A percentile compares a stretch with the other conserved stretches of the same genome.
phyloP scores from a whole-genome alignment of 345 rosid genomes.

The Brassica cretica region DNA sequence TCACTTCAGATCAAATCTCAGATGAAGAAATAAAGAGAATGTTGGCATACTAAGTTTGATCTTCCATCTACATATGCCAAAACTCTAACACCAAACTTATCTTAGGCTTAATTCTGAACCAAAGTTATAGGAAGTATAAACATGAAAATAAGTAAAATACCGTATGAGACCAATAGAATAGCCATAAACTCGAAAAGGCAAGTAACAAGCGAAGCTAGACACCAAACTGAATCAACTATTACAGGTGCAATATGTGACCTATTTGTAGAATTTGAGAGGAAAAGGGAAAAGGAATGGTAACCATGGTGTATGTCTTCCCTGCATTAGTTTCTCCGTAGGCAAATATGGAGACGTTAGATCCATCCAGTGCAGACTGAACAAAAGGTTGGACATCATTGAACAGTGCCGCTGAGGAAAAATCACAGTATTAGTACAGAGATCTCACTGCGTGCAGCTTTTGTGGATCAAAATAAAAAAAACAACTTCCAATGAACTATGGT shows the following conservation, averaged over 20 bases:
- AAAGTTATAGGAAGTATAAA: no score
- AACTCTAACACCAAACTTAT: no score
- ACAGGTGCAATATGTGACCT: background rate
- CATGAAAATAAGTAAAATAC: no score
- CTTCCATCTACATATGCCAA: no score
- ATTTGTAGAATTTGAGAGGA: conserved; percentile 11
- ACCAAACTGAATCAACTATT: no score
- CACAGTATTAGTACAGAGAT: background rate
- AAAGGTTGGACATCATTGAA: conserved; percentile 85
- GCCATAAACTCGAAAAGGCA: no score
- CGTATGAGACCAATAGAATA: no score
- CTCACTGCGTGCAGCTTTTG: background rate
- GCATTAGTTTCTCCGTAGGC: conserved; percentile 85
- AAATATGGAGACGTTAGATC: conserved; percentile 83
- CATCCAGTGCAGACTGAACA: conserved; percentile 98
- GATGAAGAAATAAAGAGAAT: no score
- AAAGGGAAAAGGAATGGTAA: conserved; percentile 46
- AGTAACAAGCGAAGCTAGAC: no score
- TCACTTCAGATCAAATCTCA: no score
- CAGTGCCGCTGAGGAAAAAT: conserved; percentile 67
- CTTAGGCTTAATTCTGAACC: no score
- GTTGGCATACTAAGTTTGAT: no score
- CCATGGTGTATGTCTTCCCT: conserved; percentile 58
- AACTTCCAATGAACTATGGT: conserved; percentile 32
- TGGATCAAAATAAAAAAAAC: conserved; percentile 10